A percentile compares a stretch with the other conserved stretches of the same genome.
Evolutionary conservation across 345 rosid genomes (phyloP).

Genomic region (Hypericum androsaemum): DNA sequence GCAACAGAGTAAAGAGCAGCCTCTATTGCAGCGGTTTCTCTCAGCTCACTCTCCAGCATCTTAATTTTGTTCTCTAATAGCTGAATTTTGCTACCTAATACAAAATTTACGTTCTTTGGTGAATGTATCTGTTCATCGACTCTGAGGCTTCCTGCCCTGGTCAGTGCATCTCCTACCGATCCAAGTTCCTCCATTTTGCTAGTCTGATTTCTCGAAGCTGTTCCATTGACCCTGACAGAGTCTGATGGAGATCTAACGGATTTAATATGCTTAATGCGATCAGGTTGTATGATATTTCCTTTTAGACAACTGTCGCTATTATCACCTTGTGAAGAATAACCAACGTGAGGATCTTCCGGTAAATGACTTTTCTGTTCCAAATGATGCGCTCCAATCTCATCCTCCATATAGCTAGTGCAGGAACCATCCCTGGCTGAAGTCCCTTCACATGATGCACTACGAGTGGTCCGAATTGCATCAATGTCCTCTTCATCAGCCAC

Average conservation of each 20-base stretch:
- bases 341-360: conserved; percentile 19
- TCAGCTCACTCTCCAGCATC: conserved; percentile 76
- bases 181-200: conserved; percentile 30
- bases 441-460: conserved; percentile 8
- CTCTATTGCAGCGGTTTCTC: conserved; percentile 87
- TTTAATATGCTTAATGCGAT: conserved; percentile 53
- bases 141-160: conserved; percentile 24
- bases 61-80: conserved; percentile 54
- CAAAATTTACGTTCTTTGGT: conserved; percentile 35
- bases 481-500: conserved; percentile 12
- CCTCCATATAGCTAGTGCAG: conserved; percentile 19
- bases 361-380: conserved; percentile 15
- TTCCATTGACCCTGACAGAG: conserved; percentile 33
- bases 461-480: conserved; percentile 11
- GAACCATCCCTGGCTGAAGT: conserved; percentile 13
- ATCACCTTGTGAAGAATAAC: conserved; percentile 16
- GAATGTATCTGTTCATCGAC: conserved; percentile 35
- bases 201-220: conserved; percentile 22
- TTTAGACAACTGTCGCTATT: conserved; percentile 26
- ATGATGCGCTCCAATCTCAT: conserved; percentile 9
- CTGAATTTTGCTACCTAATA: conserved; percentile 51
- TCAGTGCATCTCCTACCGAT: conserved; percentile 15
- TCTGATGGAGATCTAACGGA: conserved; percentile 72
- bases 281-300: conserved; percentile 29
- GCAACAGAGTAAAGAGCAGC: conserved; percentile 80